Evolutionary conservation across 2,329 filamentous ascomycete genomes (phyloP).

Genomic region (Cercospora zeina): DNA sequence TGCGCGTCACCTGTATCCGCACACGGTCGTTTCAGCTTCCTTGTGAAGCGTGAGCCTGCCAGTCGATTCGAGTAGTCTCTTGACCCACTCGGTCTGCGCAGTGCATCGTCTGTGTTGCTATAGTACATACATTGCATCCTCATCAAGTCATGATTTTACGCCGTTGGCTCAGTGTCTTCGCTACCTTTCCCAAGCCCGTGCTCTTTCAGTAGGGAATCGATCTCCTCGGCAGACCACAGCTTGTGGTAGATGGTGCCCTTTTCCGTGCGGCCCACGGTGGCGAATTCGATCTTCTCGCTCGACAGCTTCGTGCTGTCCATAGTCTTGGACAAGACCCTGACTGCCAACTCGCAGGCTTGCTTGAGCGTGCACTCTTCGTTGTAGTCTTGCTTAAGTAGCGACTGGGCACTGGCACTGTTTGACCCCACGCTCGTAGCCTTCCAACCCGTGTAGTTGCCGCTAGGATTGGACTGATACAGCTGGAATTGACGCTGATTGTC

Average conservation of each 20-base stretch:
- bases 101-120: conserved; percentile 5
- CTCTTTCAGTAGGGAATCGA: conserved; percentile 88
- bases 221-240: conserved; percentile 95
- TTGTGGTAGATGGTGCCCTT: conserved; percentile 97
- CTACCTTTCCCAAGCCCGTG: conserved; percentile 91
- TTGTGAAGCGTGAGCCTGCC: background rate
- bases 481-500: conserved; percentile 96
- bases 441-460: conserved; percentile 98
- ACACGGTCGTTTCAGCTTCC: background rate
- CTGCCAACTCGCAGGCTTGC: conserved; percentile 94
- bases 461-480: conserved; percentile 98
- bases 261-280: conserved; percentile 93
- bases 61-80: background rate
- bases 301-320: conserved; percentile 99
- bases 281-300: conserved; percentile 99
- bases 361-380: conserved; percentile 96
- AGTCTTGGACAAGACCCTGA: conserved; percentile 99
- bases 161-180: conserved; percentile 47
- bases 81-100: background rate
- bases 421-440: conserved; percentile 97
- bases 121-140: conserved; percentile 8
- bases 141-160: conserved; percentile 16
- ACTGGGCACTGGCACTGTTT: conserved; percentile 97
- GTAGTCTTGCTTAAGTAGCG: conserved; percentile 97
- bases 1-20: background rate